A percentile compares a stretch with the other conserved stretches of the same genome.
Evolutionary conservation across 2,329 filamentous ascomycete species (phyloP).

Genomic region (Clarireedia sp.): DNA sequence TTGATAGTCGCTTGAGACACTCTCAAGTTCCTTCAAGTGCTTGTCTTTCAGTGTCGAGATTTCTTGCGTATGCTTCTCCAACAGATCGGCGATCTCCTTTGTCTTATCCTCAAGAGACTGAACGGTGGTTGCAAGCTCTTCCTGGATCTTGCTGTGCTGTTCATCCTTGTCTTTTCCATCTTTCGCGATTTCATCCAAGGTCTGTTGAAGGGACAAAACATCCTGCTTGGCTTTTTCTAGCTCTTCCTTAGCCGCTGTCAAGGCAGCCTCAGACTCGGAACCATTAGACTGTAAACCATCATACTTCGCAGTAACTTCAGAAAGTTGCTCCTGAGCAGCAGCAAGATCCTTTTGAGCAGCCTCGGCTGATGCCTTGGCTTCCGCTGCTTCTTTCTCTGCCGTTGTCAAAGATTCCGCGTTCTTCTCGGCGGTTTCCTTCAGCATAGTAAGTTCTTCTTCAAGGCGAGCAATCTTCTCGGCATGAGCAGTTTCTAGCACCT

Average conservation of each 20-base stretch:
- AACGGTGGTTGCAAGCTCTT: constrained; percentile 23
- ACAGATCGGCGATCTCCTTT: constrained; percentile 37
- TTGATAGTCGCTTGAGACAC: constrained; percentile 53
- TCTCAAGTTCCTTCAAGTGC: constrained; percentile 50
- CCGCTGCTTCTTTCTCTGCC: constrained; percentile 36
- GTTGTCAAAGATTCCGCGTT: constrained; percentile 15
- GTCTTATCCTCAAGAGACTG: constrained; percentile 28
- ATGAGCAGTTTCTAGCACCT: constrained; percentile 38
- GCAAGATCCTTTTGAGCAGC: constrained; percentile 34
- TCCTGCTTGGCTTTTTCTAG: constrained; percentile 35
- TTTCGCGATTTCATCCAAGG: constrained; percentile 40
- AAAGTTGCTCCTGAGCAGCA: constrained; percentile 31
- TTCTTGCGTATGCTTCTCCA: constrained; percentile 48
- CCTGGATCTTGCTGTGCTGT: constrained; percentile 22
- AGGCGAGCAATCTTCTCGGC: constrained; percentile 39
- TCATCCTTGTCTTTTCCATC: constrained; percentile 32
- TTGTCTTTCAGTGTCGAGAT: constrained; percentile 25
- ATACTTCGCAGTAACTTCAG: constrained; percentile 16
- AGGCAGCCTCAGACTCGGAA: constrained; percentile 35
- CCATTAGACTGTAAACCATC: constrained; percentile 38
- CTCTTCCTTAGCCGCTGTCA: constrained; percentile 33
- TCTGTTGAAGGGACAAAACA: constrained; percentile 40
- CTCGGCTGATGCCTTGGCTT: constrained; percentile 42
- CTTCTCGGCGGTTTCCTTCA: constrained; percentile 40
- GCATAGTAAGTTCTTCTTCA: constrained; percentile 36